A percentile compares a stretch with the other conserved stretches of the same genome.
These are phyloP conservation scores for Tricholoma terreum DNA, from an alignment of 768 basidiomycete species.

Conservation along the genomic window DNA sequence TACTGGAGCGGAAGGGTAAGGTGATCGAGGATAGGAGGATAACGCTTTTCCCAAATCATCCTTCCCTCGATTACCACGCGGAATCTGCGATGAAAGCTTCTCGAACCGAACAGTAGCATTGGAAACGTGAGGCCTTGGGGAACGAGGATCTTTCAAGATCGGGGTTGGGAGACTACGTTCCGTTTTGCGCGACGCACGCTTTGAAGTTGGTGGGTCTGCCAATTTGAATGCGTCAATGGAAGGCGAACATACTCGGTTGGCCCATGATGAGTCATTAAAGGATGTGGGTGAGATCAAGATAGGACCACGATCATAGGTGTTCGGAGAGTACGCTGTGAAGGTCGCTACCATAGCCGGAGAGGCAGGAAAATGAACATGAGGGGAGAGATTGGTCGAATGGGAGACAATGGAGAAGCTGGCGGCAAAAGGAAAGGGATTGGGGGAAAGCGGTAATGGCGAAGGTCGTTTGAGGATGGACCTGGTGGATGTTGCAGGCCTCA, in stretches of 20 bases:
- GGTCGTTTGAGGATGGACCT: constrained; percentile 42
- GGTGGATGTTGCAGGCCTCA: constrained; percentile 21
- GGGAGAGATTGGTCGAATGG: constrained; percentile 33
- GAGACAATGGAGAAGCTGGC: constrained; percentile 31
- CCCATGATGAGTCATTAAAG: constrained; percentile 52
- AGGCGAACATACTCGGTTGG: constrained; percentile 43
- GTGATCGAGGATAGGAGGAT: constrained; percentile 38
- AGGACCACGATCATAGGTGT: constrained; percentile 62
- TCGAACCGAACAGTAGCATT: constrained; percentile 11
- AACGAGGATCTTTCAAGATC: constrained; percentile 37
- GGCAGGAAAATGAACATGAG: constrained; percentile 67
- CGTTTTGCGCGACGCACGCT: background rate
- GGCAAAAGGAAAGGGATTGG: constrained; percentile 27
- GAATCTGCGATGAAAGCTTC: constrained; percentile 11
- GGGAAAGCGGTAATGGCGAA: constrained; percentile 34
- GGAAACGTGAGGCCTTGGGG: constrained; percentile 29
- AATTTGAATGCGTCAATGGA: constrained; percentile 31
- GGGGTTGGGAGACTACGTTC: constrained; percentile 11
- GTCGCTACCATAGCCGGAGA: constrained; percentile 56
- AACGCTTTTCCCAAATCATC: constrained; percentile 27
- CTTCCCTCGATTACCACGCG: constrained; percentile 14
- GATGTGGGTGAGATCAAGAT: constrained; percentile 58
- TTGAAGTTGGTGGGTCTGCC: constrained; percentile 28
- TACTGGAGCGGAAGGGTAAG: constrained; percentile 29
- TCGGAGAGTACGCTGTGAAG: constrained; percentile 53